Conservation (phyloP, 495 filamentous ascomycete species). For the Elaphomyces granulatus region DNA sequence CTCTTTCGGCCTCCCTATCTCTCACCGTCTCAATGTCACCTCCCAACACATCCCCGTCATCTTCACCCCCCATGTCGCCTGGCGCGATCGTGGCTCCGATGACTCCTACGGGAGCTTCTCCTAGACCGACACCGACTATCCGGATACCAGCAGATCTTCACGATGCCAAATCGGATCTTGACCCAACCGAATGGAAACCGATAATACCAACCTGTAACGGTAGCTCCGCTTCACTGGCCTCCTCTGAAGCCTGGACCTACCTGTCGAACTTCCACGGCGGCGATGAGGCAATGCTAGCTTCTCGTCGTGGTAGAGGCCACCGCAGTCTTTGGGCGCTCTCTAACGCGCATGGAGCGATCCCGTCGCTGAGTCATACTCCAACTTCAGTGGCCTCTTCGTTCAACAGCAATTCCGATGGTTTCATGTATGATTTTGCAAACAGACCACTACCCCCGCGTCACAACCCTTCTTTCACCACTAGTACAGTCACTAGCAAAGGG, state of each 20-base stretch:
- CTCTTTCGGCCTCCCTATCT: conserved; percentile 29
- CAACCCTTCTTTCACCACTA: conserved; percentile 25
- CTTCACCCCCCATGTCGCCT: conserved; percentile 25
- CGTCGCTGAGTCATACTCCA: conserved; percentile 29
- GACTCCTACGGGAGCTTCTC: conserved; percentile 24
- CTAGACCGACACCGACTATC: conserved; percentile 12
- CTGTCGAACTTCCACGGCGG: conserved; percentile 32
- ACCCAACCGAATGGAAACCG: conserved; percentile 46
- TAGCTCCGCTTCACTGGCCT: conserved; percentile 14
- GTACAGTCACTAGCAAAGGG: conserved; percentile 22
- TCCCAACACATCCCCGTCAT: conserved; percentile 17
- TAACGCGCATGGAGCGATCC: conserved; percentile 13
- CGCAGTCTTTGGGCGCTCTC: conserved; percentile 25
- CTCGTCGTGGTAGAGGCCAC: conserved; percentile 19
- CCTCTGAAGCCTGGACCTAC: conserved; percentile 35
- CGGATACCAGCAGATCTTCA: conserved; percentile 31
- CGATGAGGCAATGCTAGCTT: conserved; percentile 12
- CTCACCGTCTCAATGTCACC: conserved; percentile 16
- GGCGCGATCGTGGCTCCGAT: conserved; percentile 31
- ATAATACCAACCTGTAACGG: conserved; percentile 19
- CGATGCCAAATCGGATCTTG: conserved; percentile 35
- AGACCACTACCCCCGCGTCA: conserved; percentile 30
- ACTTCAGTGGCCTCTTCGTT: conserved; percentile 31
- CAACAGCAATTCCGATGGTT: conserved; percentile 18
- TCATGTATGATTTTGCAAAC: conserved; percentile 17